Conservation (phyloP, 345 rosid species). For the Citrus sinensis region DVS_A1.0 CM039169.1:32035501-32036000, state of each 20-base stretch:
- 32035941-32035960: not conserved
- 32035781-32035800: not conserved
- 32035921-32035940: not conserved
- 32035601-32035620: not conserved
- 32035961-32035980: not conserved
- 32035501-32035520: constrained; percentile 39
- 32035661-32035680: constrained; percentile 69
- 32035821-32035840: constrained; percentile 29
- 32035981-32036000: not conserved
- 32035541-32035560: constrained; percentile 29
- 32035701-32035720: constrained; percentile 70
- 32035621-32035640: not conserved
- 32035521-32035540: constrained; percentile 44
- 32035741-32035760: not conserved
- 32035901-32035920: constrained; percentile 84
- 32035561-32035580: constrained; percentile 37
- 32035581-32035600: not conserved
- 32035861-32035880: constrained; percentile 93
- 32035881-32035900: constrained; percentile 86
- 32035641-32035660: constrained; percentile 8
- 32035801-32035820: not conserved
- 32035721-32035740: constrained; percentile 89
- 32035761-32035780: not conserved
- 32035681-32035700: constrained; percentile 73
- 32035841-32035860: constrained; percentile 90